A percentile compares a stretch with the other conserved stretches of the same genome.
These are phyloP conservation scores for Candida coquimbonensis DNA, from an alignment of 805 yeast species.

Conservation along the genomic window DNA sequence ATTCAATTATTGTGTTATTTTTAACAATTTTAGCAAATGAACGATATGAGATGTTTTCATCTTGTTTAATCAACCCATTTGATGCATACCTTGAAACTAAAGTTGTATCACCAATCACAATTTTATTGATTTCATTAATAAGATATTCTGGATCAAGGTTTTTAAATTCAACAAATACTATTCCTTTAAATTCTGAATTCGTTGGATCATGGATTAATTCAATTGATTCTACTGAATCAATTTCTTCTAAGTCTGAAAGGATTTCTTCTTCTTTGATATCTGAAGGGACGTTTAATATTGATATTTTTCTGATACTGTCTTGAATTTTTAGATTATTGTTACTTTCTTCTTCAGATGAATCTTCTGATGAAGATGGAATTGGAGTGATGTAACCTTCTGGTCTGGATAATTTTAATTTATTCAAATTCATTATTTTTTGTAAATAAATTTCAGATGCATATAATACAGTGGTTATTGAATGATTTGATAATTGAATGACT, in stretches of 20 bases:
- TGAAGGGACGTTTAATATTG: slow-evolving; percentile 38
- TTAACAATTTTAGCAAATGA: slow-evolving; percentile 13
- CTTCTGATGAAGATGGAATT: slow-evolving; percentile 3
- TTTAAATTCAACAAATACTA: slow-evolving; percentile 46
- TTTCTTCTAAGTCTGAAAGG: slow-evolving; percentile 32
- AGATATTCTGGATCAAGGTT: slow-evolving; percentile 8
- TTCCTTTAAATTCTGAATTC: slow-evolving; percentile 45
- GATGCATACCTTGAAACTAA: slow-evolving; percentile 35
- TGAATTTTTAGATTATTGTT: slow-evolving; percentile 2
- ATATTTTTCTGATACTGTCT: slow-evolving; percentile 41
- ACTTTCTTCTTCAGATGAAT: slow-evolving; percentile 19
- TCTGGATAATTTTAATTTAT: slow-evolving; percentile 28
- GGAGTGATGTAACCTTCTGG: slow-evolving; percentile 41
- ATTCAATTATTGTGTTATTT: slow-evolving; percentile 7
- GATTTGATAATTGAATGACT: slow-evolving; percentile 44
- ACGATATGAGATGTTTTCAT: slow-evolving; percentile 18
- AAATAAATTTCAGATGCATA: slow-evolving; percentile 36
- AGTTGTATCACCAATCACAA: slow-evolving; percentile 29
- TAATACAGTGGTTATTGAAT: slow-evolving; percentile 49
- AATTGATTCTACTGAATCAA: slow-evolving; percentile 34
- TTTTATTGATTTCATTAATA: slow-evolving; percentile 27
- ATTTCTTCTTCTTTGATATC: slow-evolving; percentile 38
- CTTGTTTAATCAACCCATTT: slow-evolving; percentile 21
- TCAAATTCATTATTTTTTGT: slow-evolving; percentile 26
- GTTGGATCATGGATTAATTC: slow-evolving; percentile 37